Percentiles rank a stretch among this genome's conserved stretches.
phyloP scores from a whole-genome alignment of 148 eudicot species.

The Hydrangea macrophylla region DNA sequence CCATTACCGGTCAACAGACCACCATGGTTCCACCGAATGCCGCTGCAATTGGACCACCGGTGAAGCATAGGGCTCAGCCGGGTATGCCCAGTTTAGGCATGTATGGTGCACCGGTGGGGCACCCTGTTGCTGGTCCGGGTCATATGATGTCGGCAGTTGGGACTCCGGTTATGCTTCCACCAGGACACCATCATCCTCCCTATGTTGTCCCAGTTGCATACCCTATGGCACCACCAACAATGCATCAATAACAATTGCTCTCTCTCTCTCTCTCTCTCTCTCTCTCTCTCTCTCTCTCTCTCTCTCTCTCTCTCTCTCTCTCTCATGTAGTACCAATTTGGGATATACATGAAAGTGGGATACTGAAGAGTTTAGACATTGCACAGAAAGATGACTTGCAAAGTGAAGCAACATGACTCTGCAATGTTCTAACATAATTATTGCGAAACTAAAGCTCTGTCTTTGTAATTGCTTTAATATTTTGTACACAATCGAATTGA shows the following conservation, averaged over 20 bases:
- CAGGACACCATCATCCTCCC: slow-evolving; percentile 51
- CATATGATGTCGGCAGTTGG: slow-evolving; percentile 80
- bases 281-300: background rate
- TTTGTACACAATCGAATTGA: too few species aligned
- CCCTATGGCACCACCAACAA: slow-evolving; percentile 77
- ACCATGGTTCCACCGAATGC: slow-evolving; percentile 27
- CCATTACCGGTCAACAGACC: slow-evolving; percentile 66
- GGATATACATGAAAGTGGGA: background rate
- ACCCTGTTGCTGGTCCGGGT: slow-evolving; percentile 55
- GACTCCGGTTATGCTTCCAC: slow-evolving; percentile 78
- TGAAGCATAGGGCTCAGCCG: slow-evolving; percentile 43
- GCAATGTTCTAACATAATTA: background rate
- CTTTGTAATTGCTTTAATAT: too few species aligned
- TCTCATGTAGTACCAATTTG: background rate
- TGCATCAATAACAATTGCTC: slow-evolving; percentile 47
- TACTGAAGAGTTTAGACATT: background rate
- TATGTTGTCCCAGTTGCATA: slow-evolving; percentile 69
- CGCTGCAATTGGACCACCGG: slow-evolving; percentile 23
- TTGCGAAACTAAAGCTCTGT: too few species aligned
- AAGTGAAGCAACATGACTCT: background rate
- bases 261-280: background rate
- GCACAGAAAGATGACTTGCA: background rate
- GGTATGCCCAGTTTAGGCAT: slow-evolving; percentile 58
- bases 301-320: background rate
- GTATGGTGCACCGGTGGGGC: slow-evolving; percentile 83